A percentile compares a stretch with the other conserved stretches of the same genome.
These are phyloP conservation scores for Peltaster fructicola DNA, from an alignment of 2,329 filamentous ascomycete species.

Conservation along the genomic window DNA sequence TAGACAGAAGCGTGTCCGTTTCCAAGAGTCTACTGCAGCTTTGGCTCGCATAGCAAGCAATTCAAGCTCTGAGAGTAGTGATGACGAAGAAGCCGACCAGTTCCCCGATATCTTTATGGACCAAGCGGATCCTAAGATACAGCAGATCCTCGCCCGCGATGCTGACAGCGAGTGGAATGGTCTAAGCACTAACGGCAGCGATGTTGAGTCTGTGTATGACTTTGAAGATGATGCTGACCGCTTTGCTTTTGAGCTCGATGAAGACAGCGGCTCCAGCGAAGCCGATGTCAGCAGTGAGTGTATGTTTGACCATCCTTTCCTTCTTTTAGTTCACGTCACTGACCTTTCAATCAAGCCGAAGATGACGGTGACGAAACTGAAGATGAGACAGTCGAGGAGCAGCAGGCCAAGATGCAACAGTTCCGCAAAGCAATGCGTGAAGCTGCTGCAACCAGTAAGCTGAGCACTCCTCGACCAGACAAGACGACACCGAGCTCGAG, in stretches of 20 bases:
- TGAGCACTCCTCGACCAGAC: slow-evolving; percentile 8
- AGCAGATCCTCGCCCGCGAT: slow-evolving; percentile 9
- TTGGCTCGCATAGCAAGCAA: slow-evolving; percentile 12
- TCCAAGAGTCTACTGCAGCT: slow-evolving; percentile 15
- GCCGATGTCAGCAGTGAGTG: slow-evolving; percentile 15
- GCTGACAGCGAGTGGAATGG: slow-evolving; percentile 8
- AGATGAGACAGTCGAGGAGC: slow-evolving; percentile 11
- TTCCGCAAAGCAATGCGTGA: slow-evolving; percentile 7
- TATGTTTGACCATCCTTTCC: slow-evolving; percentile 9
- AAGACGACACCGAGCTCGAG: slow-evolving; percentile 1
- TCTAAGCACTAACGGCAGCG: slow-evolving; percentile 14
- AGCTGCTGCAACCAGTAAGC: slow-evolving; percentile 6
- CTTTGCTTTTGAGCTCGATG: slow-evolving; percentile 14
- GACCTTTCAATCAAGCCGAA: slow-evolving; percentile 14
- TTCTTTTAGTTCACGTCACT: slow-evolving; percentile 7
- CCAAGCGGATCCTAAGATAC: slow-evolving; percentile 8
- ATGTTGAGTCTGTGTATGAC: slow-evolving; percentile 18
- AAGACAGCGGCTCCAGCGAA: slow-evolving; percentile 15
- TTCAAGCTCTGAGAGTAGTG: slow-evolving; percentile 11
- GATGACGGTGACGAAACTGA: slow-evolving; percentile 16
- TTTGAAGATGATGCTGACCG: slow-evolving; percentile 18
- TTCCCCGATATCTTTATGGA: slow-evolving; percentile 20
- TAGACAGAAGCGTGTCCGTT: slow-evolving; percentile 19
- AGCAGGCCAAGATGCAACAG: slow-evolving; percentile 8
- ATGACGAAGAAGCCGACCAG: slow-evolving; percentile 12